phyloP scores from a whole-genome alignment of 164 flowering plant genomes.

The Magnolia sinica region DNA sequence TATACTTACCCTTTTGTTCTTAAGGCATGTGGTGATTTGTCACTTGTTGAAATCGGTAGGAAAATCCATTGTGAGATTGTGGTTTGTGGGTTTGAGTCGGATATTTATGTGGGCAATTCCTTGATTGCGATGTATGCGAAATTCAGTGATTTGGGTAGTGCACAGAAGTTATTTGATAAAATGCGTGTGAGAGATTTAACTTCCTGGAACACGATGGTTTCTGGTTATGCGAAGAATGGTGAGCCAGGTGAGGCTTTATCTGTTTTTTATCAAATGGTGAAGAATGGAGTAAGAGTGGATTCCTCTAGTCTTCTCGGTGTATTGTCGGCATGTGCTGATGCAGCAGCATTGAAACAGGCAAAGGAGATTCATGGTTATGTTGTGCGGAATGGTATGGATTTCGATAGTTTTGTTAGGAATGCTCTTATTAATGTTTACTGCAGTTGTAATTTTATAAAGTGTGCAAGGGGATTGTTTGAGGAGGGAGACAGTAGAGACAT shows the following conservation, averaged over 20 bases:
- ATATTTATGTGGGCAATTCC: conserved; percentile 47
- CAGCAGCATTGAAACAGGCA: conserved; percentile 24
- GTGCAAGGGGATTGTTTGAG: conserved; percentile 25
- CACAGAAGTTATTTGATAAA: conserved; percentile 38
- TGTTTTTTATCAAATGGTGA: conserved; percentile 21
- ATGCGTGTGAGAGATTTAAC: conserved; percentile 42
- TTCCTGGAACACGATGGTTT: conserved; percentile 48
- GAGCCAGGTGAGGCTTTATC: conserved; percentile 28
- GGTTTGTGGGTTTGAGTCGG: conserved; percentile 32
- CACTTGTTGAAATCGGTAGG: conserved; percentile 29
- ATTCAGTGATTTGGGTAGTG: conserved; percentile 34
- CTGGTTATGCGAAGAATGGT: conserved; percentile 36
- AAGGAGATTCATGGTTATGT: conserved; percentile 38
- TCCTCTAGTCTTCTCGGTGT: conserved; percentile 34
- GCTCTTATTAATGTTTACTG: conserved; percentile 43
- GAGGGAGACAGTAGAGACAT: conserved; percentile 15
- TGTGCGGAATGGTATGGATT: conserved; percentile 20
- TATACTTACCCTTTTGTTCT: conserved; percentile 56
- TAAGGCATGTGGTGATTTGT: conserved; percentile 50
- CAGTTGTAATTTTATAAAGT: conserved; percentile 21
- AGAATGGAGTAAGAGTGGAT: conserved; percentile 27
- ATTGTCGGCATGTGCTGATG: conserved; percentile 32
- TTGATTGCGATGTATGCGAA: conserved; percentile 38
- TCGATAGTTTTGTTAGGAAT: conserved; percentile 24
- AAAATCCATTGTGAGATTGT: conserved; percentile 38